phyloP scores from a whole-genome alignment of 345 rosid species.

The Brassica carinata region DNA sequence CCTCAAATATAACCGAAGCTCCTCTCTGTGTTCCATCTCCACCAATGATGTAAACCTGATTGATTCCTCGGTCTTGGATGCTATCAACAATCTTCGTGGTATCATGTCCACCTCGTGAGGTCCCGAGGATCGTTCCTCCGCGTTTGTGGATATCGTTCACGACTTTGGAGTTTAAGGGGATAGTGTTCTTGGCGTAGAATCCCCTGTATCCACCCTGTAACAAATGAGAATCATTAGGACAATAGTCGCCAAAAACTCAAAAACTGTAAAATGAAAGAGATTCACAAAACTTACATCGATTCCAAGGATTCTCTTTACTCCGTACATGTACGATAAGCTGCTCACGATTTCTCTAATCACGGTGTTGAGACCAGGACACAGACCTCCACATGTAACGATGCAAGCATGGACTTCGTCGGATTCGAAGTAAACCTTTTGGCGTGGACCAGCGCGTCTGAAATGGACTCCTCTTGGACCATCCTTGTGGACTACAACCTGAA shows the following conservation, averaged over 20 bases:
- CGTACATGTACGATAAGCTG: slow-evolving; percentile 75
- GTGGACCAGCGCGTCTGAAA: slow-evolving; percentile 90
- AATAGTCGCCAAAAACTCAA: neutral
- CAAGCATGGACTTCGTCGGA: slow-evolving; percentile 85
- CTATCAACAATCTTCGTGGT: slow-evolving; percentile 90
- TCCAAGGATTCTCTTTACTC: slow-evolving; percentile 74
- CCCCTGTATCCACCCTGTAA: slow-evolving; percentile 91
- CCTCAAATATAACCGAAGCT: slow-evolving; percentile 82
- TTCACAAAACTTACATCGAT: slow-evolving; percentile 63
- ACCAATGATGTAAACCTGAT: slow-evolving; percentile 90
- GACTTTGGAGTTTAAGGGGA: slow-evolving; percentile 61
- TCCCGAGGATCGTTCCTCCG: slow-evolving; percentile 84
- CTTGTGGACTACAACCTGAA: slow-evolving; percentile 72
- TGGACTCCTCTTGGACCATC: slow-evolving; percentile 75
- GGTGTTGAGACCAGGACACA: slow-evolving; percentile 92
- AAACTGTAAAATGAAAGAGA: neutral
- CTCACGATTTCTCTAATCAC: slow-evolving; percentile 84
- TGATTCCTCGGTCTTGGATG: slow-evolving; percentile 95
- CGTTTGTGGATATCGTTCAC: slow-evolving; percentile 93
- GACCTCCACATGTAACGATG: slow-evolving; percentile 92
- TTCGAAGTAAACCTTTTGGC: slow-evolving; percentile 81
- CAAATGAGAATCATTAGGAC: slow-evolving; percentile 2
- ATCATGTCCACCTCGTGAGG: slow-evolving; percentile 90
- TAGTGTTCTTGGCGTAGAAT: slow-evolving; percentile 78
- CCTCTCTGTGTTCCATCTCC: slow-evolving; percentile 97